Evolutionary conservation across 2,329 filamentous ascomycete genomes (phyloP), one percentile per base, ranked within the genome.

Genomic region (Penicillium occitanis): DNA sequence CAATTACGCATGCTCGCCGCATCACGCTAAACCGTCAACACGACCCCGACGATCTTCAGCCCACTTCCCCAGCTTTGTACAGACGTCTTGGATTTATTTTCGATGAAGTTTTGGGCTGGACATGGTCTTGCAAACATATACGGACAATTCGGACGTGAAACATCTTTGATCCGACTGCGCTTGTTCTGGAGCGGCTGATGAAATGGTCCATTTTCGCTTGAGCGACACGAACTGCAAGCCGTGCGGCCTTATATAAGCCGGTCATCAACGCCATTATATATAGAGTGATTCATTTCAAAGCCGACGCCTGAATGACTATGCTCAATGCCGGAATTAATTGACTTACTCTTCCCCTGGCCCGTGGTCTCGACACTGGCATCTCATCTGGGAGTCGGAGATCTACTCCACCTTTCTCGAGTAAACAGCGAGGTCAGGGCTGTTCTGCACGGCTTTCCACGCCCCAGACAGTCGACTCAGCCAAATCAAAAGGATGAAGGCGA

Each of bases 391-490:
- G 67, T 70, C n/a, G 73, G 71, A 11, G 73, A 75, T 66, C 65
- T 76, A 37, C 68, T 76, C 51, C 70, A 67, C 13, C 68, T 75
- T n/a, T 65, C 73, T 17, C 69, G 73, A 50, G 65, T 69, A 13
- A 74, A 68, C 63, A 69, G 68, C 46, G 63, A 63, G 11, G 69
- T 69, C 22, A 72, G 74, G 48, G 72, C 72, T 22, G 63, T 70
- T 6, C 69, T 74, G 11, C 74, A 76, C 68, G 73, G 73, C 6
- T 76, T 75, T 66, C 67, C 65, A n/a, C 63, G 40, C 11, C 66
- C 62, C 10, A 44, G 19, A 30, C 17, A 19, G 13, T 53, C 48
- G 13, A 48, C 28, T 28, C n/a, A 22, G 44, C 28, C 58, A 13
- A 37, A 5, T 13, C 46, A 53, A 30, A 55, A 60, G n/a, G 50